Base-by-base conservation (phyloP, 441 rosid species). In the Aquilaria agallochum region DNA sequence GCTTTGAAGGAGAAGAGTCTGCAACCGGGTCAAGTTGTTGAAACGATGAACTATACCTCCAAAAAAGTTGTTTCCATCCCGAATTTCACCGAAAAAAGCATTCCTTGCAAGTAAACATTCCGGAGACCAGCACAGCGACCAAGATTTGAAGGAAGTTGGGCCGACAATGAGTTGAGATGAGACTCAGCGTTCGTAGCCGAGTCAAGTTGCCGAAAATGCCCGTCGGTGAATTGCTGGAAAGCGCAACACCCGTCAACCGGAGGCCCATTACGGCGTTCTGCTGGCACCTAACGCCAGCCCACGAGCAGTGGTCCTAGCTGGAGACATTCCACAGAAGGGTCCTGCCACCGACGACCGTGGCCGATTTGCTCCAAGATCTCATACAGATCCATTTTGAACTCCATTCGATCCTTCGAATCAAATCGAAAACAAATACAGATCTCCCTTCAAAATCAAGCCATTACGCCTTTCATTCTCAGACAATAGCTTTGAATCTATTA, bases 311-410 rank as follows among this genome's bases (percentile, higher is more conserved):
- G 5, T 70, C 70, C 55, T 67, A 36, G 15, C 56, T 80, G 5
- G 84, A 76, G 9, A 57, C 58, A 51, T 90, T 75, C 99, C 99
- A 95, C 42, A 85, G 77, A 34, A 82, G 80, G 46, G 96, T 87
- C 5, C 98, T 85, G 30, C 99, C 99, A 6, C 84, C 82, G 44
- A 92, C 83, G 48, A 2, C 98, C 98, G 42, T 97, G 87, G n/a
- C 97, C 98, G 79, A 93, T 90, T 90, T 90, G 97, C 69, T 90
- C 98, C 97, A 93, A 90, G 78, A 93, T 83, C 89, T 93, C 98
- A 56, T 93, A 93, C 61, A 80, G 96, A 83, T 93, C 98, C 98
- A 93, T 93, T 50, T 94, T 81, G 45, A 97, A 93, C 82, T 90
- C 96, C 92, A 88, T 81, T 53, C 45, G 52, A 56, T 52, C 71